Evolutionary conservation across 2,329 filamentous ascomycete genomes (phyloP).

Genomic region (Whalleya microplaca): DNA sequence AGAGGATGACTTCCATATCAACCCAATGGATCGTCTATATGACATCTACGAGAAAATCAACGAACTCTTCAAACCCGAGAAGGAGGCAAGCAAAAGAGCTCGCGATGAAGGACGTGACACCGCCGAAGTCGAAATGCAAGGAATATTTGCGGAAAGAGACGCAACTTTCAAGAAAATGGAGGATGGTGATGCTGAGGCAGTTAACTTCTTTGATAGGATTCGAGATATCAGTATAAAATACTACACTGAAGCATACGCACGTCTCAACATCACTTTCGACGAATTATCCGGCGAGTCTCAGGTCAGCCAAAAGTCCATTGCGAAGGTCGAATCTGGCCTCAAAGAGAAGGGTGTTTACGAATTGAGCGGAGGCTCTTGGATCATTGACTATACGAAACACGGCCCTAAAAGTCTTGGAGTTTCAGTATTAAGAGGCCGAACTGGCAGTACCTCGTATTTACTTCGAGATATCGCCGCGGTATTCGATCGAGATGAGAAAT

Average conservation of each 20-base stretch:
- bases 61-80: constrained; percentile 56
- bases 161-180: constrained; percentile 64
- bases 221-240: constrained; percentile 57
- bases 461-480: constrained; percentile 71
- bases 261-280: constrained; percentile 60
- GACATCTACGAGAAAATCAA: constrained; percentile 71
- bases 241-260: constrained; percentile 57
- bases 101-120: constrained; percentile 45
- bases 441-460: constrained; percentile 68
- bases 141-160: constrained; percentile 52
- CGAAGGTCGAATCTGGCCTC: constrained; percentile 64
- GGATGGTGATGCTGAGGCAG: constrained; percentile 55
- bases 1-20: constrained; percentile 63
- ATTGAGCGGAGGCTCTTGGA: constrained; percentile 60
- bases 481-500: constrained; percentile 61
- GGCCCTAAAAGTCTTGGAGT: constrained; percentile 69
- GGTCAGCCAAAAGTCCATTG: constrained; percentile 50
- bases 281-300: constrained; percentile 69
- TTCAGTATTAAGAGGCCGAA: constrained; percentile 66
- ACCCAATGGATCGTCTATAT: constrained; percentile 71
- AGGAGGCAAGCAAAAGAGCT: constrained; percentile 54
- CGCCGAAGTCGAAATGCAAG: constrained; percentile 42
- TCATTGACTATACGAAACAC: constrained; percentile 73
- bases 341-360: constrained; percentile 63
- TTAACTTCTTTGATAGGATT: constrained; percentile 58